Conservation (phyloP, 495 filamentous ascomycete species). For the Penicillium coprophilum region DNA sequence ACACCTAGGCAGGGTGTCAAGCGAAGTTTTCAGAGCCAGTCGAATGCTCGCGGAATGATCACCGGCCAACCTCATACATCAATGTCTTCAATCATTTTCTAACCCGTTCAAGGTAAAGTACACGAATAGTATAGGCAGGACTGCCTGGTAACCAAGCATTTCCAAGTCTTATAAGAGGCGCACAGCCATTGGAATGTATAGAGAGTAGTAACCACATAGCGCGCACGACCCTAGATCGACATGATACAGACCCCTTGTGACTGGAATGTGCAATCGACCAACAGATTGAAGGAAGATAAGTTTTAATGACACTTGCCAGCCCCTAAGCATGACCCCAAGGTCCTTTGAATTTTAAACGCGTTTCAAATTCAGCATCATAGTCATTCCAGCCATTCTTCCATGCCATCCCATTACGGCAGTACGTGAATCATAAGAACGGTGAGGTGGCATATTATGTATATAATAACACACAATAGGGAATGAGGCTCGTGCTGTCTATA, state of each 20-base stretch:
- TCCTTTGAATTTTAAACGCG: slow-evolving; percentile 8
- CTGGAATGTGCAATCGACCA: slow-evolving; percentile 23
- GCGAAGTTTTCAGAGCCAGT: background rate
- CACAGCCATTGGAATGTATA: slow-evolving; percentile 25
- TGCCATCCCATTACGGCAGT: slow-evolving; percentile 23
- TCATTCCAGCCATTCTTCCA: slow-evolving; percentile 27
- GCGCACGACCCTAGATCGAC: slow-evolving; percentile 21
- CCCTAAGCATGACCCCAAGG: slow-evolving; percentile 26
- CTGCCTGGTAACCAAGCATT: background rate
- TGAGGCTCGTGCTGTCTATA: background rate
- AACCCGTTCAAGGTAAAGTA: background rate
- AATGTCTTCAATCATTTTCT: background rate
- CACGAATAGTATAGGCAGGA: background rate
- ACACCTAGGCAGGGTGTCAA: background rate
- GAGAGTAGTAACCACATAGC: slow-evolving; percentile 18
- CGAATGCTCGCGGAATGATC: background rate
- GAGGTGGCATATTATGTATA: slow-evolving; percentile 6
- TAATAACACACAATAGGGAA: slow-evolving; percentile 25
- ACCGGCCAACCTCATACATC: background rate
- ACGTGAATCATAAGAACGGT: background rate
- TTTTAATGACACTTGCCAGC: slow-evolving; percentile 18
- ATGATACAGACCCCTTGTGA: slow-evolving; percentile 2
- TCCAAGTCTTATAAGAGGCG: slow-evolving; percentile 14
- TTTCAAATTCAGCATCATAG: slow-evolving; percentile 18
- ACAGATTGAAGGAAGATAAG: slow-evolving; percentile 7